Base-by-base conservation (phyloP, 441 rosid species). In the Bocquillonia castaneifolia region DNA sequence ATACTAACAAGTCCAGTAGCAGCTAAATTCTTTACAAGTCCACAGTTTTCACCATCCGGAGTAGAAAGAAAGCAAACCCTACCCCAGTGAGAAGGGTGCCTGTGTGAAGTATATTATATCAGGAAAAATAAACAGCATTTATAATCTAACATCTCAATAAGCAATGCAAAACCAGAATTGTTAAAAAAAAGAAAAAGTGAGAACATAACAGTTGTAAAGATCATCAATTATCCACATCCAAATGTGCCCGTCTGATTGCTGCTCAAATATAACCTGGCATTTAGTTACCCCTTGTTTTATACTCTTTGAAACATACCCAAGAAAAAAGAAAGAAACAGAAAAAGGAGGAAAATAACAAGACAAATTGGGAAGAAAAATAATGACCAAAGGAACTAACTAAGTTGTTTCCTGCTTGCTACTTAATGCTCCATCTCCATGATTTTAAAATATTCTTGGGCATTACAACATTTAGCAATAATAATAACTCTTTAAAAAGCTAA, bases 41-140 rank as follows among this genome's bases (percentile, higher is more conserved):
- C 99, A 73, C 98, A 94, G 62, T 94, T 92, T 82, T 94, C 98
- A 57, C 97, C 99, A 83, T 92, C 97, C 7, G 99, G 94, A 25
- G 97, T 94, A 25, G 97, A 90, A 64, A 92, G 82, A 79, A 90
- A 88, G 83, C 98, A 92, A 66, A 90, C 88, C 81, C 87, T 87
- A 68, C 97, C 99, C 97, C 98, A 90, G 67, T 94, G 99, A 70
- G 99, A 90, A 67, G 99, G 99, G 79, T 90, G 97, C 72, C 97
- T 89, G 88, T 69, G 50, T n/a, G 60, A 71, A 77, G 61, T 69
- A 77, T 51, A 64, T 15, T 45, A 60, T 29, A 71, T 66, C 53
- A 68, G 31, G 62, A 66, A 63, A 23, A 34, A 5, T 26, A 51
- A 31, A 29, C 3, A 29, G 47, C 29, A 61, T 55, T 45, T 17